Base-by-base conservation (phyloP, 176 grass and related monocot genomes). In the Aegilops bicornis region DNA sequence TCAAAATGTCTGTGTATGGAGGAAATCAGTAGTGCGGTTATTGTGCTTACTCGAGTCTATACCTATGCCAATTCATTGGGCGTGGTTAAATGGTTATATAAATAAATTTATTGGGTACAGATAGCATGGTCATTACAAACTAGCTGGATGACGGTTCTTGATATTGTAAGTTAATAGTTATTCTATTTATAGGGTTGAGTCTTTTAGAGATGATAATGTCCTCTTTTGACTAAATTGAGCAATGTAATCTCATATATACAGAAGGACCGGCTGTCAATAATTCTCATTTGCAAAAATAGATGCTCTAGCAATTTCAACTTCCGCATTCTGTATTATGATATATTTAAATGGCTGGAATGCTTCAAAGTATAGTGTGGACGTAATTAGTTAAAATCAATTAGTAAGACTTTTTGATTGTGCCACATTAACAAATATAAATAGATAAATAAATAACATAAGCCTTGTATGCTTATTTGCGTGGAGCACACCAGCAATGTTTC, bases 181-280 rank as follows among this genome's bases (percentile, higher is more conserved):
- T 45, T 30, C 23, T 61, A 58, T 45, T 56, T 68, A n/a, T 61
- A 81, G 7, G 7, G 36, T 37, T 37, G 36, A 37, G 36, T 35
- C 30, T 42, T 42, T 54, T 85, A 56, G 7, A 69, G 24, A 52
- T 59, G 65, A 64, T 22, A 69, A 69, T 67, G 13, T 19, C 42
- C 17, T 84, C 37, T 62, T 62, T 80, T 45, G 39, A 85, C 60
- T 58, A 80, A 80, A 84, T 50, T 61, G 15, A 33, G 80, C 14
- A 52, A 70, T 37, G 27, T 72, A 72, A 29, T 71, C 32, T 27
- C 25, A 83, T 48, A 69, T 69, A 70, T 77, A 62, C 64, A 77
- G 20, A 17, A 35, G 45, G 27, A 79, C 29, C 22, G 6, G 61
- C 3, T 2, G 5, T 15, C 40, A 76, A 76, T 22, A 83, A 31